phyloP scores from a whole-genome alignment of 495 filamentous ascomycete genomes.

The Neurospora discreta region DNA sequence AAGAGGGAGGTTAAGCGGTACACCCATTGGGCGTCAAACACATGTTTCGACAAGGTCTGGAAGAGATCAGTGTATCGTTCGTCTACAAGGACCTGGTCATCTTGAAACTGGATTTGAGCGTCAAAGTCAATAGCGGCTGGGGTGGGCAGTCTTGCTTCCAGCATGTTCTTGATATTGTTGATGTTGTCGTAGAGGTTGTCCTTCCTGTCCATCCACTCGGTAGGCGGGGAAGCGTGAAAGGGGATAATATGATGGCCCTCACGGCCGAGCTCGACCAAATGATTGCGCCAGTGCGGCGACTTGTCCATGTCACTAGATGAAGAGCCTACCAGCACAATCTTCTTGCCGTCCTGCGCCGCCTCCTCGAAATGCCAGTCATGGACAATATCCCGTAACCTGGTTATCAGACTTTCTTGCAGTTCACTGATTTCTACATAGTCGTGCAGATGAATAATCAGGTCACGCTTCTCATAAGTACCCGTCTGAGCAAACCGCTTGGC shows the following conservation, averaged over 20 bases:
- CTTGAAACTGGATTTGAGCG: conserved; percentile 5
- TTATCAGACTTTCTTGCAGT: conserved; percentile 51
- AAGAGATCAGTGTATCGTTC: conserved; percentile 2
- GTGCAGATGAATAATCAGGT: conserved; percentile 61
- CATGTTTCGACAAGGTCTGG: conserved; percentile 4
- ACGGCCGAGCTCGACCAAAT: conserved; percentile 20
- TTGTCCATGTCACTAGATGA: conserved; percentile 30
- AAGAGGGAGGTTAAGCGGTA: conserved; percentile 19
- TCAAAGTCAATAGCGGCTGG: conserved; percentile 10
- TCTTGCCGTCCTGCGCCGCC: conserved; percentile 43
- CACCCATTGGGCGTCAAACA: conserved; percentile 25
- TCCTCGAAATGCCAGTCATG: conserved; percentile 39
- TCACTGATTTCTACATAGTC: conserved; percentile 67
- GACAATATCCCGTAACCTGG: conserved; percentile 56
- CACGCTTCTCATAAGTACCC: conserved; percentile 5
- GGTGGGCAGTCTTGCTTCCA: conserved; percentile 15
- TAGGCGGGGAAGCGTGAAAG: conserved; percentile 11
- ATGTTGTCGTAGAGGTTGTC: conserved; percentile 30
- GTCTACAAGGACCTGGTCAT: background rate
- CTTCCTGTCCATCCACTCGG: conserved; percentile 8
- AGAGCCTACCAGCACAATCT: conserved; percentile 65
- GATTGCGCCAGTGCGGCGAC: conserved; percentile 20
- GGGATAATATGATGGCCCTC: conserved; percentile 19
- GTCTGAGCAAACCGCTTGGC: conserved; percentile 6
- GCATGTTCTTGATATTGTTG: conserved; percentile 28